phyloP scores from a whole-genome alignment of 176 grass and related monocot species.

The Triticum urartu region DNA sequence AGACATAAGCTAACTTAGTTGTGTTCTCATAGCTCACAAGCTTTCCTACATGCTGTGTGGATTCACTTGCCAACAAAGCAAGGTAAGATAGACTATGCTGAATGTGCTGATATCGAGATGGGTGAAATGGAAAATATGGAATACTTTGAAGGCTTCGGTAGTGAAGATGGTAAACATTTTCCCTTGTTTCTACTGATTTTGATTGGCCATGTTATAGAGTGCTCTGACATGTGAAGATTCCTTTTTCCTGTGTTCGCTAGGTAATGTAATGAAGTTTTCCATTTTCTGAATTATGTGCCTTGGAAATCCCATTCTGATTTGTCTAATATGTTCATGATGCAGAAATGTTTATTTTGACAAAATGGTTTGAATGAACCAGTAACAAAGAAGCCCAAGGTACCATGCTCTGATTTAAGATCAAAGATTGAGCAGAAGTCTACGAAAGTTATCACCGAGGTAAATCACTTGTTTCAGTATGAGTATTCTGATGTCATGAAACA shows the following conservation, averaged over 20 bases:
- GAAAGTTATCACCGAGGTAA: conserved; percentile 79
- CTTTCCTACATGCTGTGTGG: neutral
- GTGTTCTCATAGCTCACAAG: conserved; percentile 12
- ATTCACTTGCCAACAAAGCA: conserved; percentile 40
- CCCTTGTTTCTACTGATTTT: neutral
- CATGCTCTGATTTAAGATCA: conserved; percentile 34
- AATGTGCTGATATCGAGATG: conserved; percentile 61
- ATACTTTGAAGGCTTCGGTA: conserved; percentile 60
- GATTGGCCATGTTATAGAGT: neutral
- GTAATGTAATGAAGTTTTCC: conserved; percentile 1
- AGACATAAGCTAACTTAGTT: conserved; percentile 6
- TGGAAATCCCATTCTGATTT: conserved; percentile 14
- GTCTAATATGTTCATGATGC: neutral
- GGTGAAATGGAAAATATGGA: conserved; percentile 79
- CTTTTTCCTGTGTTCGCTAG: neutral
- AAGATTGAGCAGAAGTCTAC: conserved; percentile 60
- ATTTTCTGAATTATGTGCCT: neutral
- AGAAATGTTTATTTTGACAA: neutral
- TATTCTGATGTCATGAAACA: too few relatives aligned
- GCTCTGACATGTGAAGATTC: neutral
- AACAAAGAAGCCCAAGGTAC: conserved; percentile 51
- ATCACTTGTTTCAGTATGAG: neutral
- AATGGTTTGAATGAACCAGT: conserved; percentile 1
- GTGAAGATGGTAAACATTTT: conserved; percentile 38
- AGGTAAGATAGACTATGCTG: conserved; percentile 64